Evolutionary conservation across 208 protist species (phyloP).

Genomic region (Sergeia podlipaevii): DNA sequence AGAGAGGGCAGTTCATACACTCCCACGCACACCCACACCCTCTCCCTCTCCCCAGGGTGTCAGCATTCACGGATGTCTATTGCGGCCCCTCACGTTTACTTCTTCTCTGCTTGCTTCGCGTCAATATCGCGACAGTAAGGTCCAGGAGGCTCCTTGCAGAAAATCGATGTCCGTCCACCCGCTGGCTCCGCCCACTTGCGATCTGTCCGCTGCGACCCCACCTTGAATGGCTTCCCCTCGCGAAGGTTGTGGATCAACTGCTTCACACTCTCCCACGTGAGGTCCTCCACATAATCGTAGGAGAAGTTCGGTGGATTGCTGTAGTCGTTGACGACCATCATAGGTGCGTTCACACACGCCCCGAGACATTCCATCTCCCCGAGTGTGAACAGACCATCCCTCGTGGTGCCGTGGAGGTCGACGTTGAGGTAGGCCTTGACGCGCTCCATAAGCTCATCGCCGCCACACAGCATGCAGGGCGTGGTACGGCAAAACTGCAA

Average conservation of each 20-base stretch:
- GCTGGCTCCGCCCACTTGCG: constrained; percentile 65
- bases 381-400: constrained; percentile 87
- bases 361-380: constrained; percentile 95
- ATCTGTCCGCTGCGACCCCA: constrained; percentile 71
- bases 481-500: constrained; percentile 94
- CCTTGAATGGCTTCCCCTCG: constrained; percentile 65
- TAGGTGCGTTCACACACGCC: constrained; percentile 92
- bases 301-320: constrained; percentile 83
- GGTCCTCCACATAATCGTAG: constrained; percentile 89
- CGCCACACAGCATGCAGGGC: constrained; percentile 91
- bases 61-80: too few species aligned
- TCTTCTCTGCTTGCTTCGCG: constrained; percentile 49
- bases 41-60: too few species aligned
- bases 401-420: constrained; percentile 82
- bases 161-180: constrained; percentile 80
- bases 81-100: too few species aligned
- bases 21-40: too few species aligned
- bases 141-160: constrained; percentile 77
- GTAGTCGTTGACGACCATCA: constrained; percentile 93
- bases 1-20: too few species aligned
- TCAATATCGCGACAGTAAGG: constrained; percentile 88
- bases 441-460: constrained; percentile 82
- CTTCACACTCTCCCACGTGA: constrained; percentile 87
- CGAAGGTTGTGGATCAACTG: constrained; percentile 74
- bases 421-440: constrained; percentile 81